Evolutionary conservation across 768 basidiomycete species (phyloP).

Genomic region (Macrocybe gigantea): DNA sequence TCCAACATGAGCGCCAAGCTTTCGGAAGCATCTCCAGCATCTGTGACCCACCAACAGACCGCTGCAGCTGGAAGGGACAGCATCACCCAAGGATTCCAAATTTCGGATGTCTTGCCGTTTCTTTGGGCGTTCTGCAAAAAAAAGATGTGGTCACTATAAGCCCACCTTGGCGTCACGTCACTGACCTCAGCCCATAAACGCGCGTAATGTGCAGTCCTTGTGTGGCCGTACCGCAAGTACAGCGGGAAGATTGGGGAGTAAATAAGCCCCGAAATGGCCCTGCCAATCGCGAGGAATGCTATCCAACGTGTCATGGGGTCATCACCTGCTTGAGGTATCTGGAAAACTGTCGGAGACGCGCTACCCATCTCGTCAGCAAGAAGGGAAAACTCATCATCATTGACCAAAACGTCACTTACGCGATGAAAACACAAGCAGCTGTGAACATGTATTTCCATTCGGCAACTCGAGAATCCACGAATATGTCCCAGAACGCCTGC

Average conservation of each 20-base stretch:
- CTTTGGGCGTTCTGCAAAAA: too few relatives aligned
- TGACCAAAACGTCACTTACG: slow-evolving; percentile 1
- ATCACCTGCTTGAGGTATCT: slow-evolving; percentile 10
- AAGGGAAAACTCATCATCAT: not conserved
- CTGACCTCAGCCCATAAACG: slow-evolving; percentile 6
- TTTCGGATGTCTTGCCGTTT: too few relatives aligned
- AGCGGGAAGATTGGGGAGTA: slow-evolving; percentile 11
- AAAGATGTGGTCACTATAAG: too few relatives aligned
- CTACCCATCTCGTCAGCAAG: not conserved
- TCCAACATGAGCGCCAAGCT: not conserved
- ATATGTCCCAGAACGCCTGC: slow-evolving; percentile 2
- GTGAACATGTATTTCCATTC: slow-evolving; percentile 11
- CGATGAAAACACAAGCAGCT: slow-evolving; percentile 11
- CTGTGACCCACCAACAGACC: slow-evolving; percentile 5
- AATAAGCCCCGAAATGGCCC: slow-evolving; percentile 9
- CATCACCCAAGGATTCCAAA: slow-evolving; percentile 9
- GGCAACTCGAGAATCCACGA: slow-evolving; percentile 8
- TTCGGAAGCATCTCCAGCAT: too few relatives aligned
- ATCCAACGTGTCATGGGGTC: slow-evolving; percentile 11
- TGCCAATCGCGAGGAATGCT: slow-evolving; percentile 9
- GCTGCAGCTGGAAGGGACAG: slow-evolving; percentile 10
- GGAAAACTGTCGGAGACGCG: slow-evolving; percentile 10
- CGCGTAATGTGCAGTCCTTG: slow-evolving; percentile 8
- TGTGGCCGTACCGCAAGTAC: slow-evolving; percentile 5
- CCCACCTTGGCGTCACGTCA: too few relatives aligned